A percentile compares a stretch with the other conserved stretches of the same genome.
Conservation (phyloP, 2,329 filamentous ascomycete genomes). For the Aspergillus flavus region DNA sequence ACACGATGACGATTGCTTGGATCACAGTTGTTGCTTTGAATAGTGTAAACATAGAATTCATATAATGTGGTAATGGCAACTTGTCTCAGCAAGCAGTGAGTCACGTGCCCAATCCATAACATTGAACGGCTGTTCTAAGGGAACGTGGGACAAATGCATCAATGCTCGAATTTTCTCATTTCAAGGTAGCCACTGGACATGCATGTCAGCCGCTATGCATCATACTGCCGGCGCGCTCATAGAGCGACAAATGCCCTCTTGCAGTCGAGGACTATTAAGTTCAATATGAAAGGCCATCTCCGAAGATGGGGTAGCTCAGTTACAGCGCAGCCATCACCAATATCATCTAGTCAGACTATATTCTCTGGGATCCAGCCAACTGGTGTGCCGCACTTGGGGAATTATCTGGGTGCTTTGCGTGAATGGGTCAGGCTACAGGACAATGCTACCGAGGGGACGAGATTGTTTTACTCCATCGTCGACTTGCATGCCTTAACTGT, state of each 20-base stretch:
- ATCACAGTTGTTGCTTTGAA: not conserved
- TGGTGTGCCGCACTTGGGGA: conserved; percentile 88
- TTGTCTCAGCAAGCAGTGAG: not conserved
- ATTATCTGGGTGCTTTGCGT: conserved; percentile 86
- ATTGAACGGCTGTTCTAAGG: not conserved
- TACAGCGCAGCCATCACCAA: conserved; percentile 8
- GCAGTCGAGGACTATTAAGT: no score
- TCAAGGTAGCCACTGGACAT: not conserved
- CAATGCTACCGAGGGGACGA: conserved; percentile 57
- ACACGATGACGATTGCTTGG: not conserved
- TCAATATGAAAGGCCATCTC: not conserved
- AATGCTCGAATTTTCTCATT: not conserved
- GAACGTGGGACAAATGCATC: not conserved
- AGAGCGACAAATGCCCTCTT: not conserved
- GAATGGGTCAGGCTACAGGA: conserved; percentile 85
- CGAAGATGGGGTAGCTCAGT: conserved; percentile 18
- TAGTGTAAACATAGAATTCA: not conserved
- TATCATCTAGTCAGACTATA: conserved; percentile 51
- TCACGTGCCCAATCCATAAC: not conserved
- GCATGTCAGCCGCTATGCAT: not conserved
- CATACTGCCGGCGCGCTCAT: not conserved
- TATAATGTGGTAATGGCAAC: not conserved
- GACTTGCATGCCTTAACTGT: conserved; percentile 92
- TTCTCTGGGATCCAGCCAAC: conserved; percentile 99
- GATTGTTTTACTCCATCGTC: conserved; percentile 81